Base-by-base conservation (phyloP, 208 protist genomes). In the Wallacemonas sp. region DNA sequence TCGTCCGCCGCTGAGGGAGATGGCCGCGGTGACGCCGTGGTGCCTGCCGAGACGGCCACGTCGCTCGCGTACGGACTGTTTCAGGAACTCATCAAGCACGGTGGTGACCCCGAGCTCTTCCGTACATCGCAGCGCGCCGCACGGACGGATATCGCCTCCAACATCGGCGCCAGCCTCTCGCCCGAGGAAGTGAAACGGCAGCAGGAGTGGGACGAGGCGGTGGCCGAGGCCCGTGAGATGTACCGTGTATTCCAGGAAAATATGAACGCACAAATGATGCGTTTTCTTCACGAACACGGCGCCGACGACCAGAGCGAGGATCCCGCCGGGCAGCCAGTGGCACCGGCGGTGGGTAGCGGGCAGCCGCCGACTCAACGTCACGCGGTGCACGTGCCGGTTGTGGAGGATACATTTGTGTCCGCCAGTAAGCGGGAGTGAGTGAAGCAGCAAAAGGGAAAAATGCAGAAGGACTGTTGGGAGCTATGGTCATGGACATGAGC, bases 161-260 rank as follows among this genome's bases (percentile, higher is more conserved):
- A 15, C 0, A 15, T 41, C 19, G 22, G 27, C 22, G 34, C 37
- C 19, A 42, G 37, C 17, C 38, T 22, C 26, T 39, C 39, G 15
- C 44, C 54, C n/a, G 45, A 46, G 2, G 69, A 68, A 17, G 42
- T 37, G 32, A 13, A 66, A 46, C 63, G 62, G 19, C 68, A 76
- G 48, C 46, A 41, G 19, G 71, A 86, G 52, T 89, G 82, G 82
- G 65, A 80, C 13, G 66, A 55, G 12, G 76, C 78, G 21, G 70
- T 81, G 63, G 34, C 45, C 27, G 57, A 73, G 66, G 85, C 85
- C 0, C 62, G 52, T 26, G 30, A 71, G 52, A 92, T 92, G 85
- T 89, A 79, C 44, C 30, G 32, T 33, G 85, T 81, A 44, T 91
- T 87, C 33, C 64, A 68, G 8, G 36, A 57, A 4, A 57, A 57